These are phyloP conservation scores for Suhomyces chickasaworum DNA, from an alignment of 1,139 yeast genomes.

Conservation along the genomic window DNA sequence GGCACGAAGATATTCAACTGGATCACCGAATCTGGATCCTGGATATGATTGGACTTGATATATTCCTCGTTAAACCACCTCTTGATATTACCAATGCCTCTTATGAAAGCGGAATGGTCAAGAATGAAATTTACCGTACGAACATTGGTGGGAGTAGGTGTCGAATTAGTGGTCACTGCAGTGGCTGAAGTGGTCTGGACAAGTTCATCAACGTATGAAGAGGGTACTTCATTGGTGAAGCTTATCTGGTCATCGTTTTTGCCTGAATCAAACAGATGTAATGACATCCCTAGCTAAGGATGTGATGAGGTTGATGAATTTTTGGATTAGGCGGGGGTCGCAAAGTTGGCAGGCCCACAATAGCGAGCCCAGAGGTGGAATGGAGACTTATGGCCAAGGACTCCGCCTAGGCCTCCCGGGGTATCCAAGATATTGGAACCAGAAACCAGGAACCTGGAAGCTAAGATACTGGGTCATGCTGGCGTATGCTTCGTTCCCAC, in stretches of 20 bases:
- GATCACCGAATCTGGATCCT: conserved; percentile 20
- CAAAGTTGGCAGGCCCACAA: too few species aligned
- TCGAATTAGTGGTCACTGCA: not conserved
- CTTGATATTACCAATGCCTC: conserved; percentile 61
- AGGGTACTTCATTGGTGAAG: conserved; percentile 1
- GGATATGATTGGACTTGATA: conserved; percentile 26
- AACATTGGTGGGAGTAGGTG: not conserved
- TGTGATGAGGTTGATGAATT: not conserved
- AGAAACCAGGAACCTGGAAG: too few species aligned
- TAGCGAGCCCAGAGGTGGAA: too few species aligned
- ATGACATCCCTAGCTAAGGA: conserved; percentile 7
- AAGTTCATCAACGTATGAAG: conserved; percentile 10
- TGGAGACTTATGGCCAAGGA: too few species aligned
- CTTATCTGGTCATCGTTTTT: conserved; percentile 2
- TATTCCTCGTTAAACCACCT: conserved; percentile 53
- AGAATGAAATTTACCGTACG: conserved; percentile 43
- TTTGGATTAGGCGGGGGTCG: not conserved
- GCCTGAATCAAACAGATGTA: conserved; percentile 13
- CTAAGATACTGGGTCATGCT: not conserved
- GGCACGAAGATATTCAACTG: conserved; percentile 47
- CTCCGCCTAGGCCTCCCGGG: too few species aligned
- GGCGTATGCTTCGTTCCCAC: not conserved
- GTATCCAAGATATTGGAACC: too few species aligned
- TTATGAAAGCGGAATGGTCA: conserved; percentile 60
- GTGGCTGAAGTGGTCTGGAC: not conserved